Base-by-base conservation (phyloP, 805 yeast genomes). In the Sungouiella thailandica region DNA sequence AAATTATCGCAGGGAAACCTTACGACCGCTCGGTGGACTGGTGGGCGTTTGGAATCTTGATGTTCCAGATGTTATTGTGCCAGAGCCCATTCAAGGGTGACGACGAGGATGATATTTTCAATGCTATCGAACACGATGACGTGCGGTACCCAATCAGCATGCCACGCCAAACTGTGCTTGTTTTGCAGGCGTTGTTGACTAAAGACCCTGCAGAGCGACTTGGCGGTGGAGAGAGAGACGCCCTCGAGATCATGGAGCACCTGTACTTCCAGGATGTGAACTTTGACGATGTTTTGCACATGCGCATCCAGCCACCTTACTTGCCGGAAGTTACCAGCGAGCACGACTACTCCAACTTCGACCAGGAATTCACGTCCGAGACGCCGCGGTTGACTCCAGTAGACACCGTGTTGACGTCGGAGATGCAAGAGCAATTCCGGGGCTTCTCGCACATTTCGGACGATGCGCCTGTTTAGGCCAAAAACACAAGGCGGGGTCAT, bases 41-140 rank as follows among this genome's bases (percentile, higher is more conserved):
- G 98, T 93, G 98, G 98, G 97, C 98, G 1, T 87, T 89, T 69
- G 99, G 99, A 37, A 97, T 93, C 18, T 70, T 93, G 44, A 68
- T 93, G 45, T 93, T 90, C 60, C 98, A 93, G 62, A 93, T 93
- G 99, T 69, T 93, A 37, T 70, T 93, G 38, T 93, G 96, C 33
- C 95, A 90, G 60, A 85, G 96, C 6, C 99, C 99, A 23, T 93
- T 93, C 65, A 82, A 90, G 46, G 98, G 99, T 46, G 96, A 89
- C 47, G 95, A 86, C 54, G 95, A 86, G 53, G 97, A 93, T 54
- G 98, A 93, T 62, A 88, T 93, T 23, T 93, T 90, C 63, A 93
- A 89, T 60, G 96, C 98, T 10, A 93, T 93, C 52, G 76, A 89
- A 43, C 83, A 93, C 24, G 98, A 93, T 67, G 98, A 93, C 58